These are phyloP conservation scores for Cladosporium sp. DNA, from an alignment of 2,329 filamentous ascomycete species.

Conservation along the genomic window DNA sequence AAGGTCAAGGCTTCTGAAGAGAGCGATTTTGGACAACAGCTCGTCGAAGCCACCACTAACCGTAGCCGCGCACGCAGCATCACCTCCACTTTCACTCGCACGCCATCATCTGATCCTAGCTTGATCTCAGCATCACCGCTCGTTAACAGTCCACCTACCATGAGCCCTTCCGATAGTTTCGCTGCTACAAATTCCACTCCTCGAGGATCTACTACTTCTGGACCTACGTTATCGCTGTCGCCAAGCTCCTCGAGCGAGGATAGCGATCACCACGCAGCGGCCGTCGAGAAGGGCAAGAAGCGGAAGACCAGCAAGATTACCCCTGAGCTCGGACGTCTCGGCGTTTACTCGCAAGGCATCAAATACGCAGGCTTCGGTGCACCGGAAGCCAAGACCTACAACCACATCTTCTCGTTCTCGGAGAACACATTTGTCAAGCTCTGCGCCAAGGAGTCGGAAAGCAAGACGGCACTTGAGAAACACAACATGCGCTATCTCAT, in stretches of 20 bases:
- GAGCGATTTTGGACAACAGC: conserved; percentile 44
- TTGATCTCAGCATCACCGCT: conserved; percentile 52
- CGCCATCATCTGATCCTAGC: conserved; percentile 61
- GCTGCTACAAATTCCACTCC: conserved; percentile 51
- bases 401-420: conserved; percentile 94
- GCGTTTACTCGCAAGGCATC: conserved; percentile 74
- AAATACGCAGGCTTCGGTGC: conserved; percentile 81
- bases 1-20: conserved; percentile 84
- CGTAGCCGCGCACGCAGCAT: conserved; percentile 63
- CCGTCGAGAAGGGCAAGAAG: conserved; percentile 61
- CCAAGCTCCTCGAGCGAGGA: conserved; percentile 71
- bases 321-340: conserved; percentile 78
- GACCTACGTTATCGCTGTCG: conserved; percentile 56
- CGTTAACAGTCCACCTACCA: conserved; percentile 53
- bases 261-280: conserved; percentile 65
- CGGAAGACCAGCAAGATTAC: conserved; percentile 79
- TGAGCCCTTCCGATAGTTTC: conserved; percentile 53
- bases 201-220: conserved; percentile 59
- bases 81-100: conserved; percentile 72
- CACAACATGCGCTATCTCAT: conserved; percentile 93
- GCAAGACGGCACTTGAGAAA: conserved; percentile 76
- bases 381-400: conserved; percentile 79
- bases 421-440: conserved; percentile 85
- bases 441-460: conserved; percentile 72
- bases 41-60: conserved; percentile 37